These are phyloP conservation scores for Solanum tacnaense DNA, from an alignment of 257 asterid genomes.

Conservation along the genomic window DNA sequence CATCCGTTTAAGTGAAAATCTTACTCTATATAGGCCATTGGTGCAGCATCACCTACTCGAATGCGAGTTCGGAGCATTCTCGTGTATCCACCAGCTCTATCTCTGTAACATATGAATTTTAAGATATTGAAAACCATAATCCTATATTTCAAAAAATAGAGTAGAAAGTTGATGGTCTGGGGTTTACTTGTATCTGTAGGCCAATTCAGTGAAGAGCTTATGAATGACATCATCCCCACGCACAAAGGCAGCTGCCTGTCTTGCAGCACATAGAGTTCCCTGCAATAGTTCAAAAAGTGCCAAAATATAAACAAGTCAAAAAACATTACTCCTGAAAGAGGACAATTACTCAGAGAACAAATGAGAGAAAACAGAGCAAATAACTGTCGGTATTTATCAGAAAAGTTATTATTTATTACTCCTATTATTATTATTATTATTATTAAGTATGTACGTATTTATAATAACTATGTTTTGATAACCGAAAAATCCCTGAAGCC, in stretches of 20 bases:
- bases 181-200: conserved; percentile 85
- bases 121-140: neutral
- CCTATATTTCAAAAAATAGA: neutral
- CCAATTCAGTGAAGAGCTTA: conserved; percentile 87
- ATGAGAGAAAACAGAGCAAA: neutral
- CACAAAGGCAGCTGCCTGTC: conserved; percentile 83
- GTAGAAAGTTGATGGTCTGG: neutral
- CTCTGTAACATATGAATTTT: conserved; percentile 6
- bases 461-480: neutral
- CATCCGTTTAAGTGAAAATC: neutral
- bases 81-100: conserved; percentile 90
- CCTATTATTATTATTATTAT: neutral
- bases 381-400: neutral
- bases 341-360: neutral
- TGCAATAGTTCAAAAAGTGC: conserved; percentile 10
- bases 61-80: conserved; percentile 85
- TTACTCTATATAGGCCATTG: conserved; percentile 90
- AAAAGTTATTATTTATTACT: neutral
- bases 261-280: conserved; percentile 86
- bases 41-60: conserved; percentile 94
- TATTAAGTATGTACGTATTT: neutral
- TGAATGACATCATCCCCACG: conserved; percentile 91
- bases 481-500: neutral
- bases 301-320: neutral
- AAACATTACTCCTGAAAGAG: neutral